Percentiles rank a stretch among this genome's conserved stretches.
Conservation (phyloP, 768 basidiomycete species). For the Asterophora lycoperdoides region DNA sequence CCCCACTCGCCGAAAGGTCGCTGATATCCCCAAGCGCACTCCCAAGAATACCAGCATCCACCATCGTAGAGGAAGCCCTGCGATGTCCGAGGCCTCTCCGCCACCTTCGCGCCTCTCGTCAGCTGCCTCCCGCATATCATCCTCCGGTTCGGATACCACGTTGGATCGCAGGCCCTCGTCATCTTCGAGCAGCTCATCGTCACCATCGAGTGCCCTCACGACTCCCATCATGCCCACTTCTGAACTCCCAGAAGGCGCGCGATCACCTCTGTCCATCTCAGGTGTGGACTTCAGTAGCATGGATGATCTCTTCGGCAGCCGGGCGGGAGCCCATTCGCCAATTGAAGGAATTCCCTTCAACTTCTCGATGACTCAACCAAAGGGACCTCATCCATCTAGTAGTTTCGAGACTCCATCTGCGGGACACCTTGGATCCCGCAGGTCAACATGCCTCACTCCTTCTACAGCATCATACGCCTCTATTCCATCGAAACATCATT, state of each 20-base stretch:
- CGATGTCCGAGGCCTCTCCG: slow-evolving; percentile 2
- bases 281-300: not conserved
- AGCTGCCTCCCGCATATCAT: slow-evolving; percentile 1
- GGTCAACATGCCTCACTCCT: no score
- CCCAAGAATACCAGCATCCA: not conserved
- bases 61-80: not conserved
- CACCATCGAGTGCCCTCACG: slow-evolving; percentile 2
- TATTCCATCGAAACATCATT: no score
- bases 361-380: no score
- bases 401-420: no score
- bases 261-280: not conserved
- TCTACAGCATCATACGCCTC: no score
- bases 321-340: not conserved
- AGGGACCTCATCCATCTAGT: no score
- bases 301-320: not conserved
- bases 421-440: no score
- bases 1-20: slow-evolving; percentile 1
- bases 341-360: not conserved
- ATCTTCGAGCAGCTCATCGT: slow-evolving; percentile 7
- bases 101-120: slow-evolving; percentile 6
- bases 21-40: slow-evolving; percentile 6
- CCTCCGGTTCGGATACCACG: not conserved
- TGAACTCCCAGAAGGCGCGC: not conserved
- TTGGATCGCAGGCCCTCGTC: slow-evolving; percentile 1
- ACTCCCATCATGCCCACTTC: slow-evolving; percentile 1